A percentile compares a stretch with the other conserved stretches of the same genome.
Conservation (phyloP, 2,329 filamentous ascomycete genomes). For the Beauveria scarabaeidicola region DNA sequence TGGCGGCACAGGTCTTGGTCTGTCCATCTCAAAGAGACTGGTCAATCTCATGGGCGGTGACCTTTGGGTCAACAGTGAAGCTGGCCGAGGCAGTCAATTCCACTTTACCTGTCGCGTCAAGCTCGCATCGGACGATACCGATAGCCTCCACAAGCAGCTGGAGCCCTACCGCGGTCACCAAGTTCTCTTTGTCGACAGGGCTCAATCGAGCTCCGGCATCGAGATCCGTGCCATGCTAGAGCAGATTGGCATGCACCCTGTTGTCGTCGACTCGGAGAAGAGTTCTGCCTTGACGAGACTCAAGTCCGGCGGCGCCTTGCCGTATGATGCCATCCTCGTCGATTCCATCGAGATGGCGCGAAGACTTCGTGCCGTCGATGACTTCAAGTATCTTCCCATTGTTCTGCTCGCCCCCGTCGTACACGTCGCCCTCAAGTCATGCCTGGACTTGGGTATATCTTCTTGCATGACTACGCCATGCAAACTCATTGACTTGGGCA, state of each 20-base stretch:
- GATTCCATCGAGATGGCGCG: constrained; percentile 90
- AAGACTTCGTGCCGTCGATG: constrained; percentile 74
- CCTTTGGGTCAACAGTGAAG: constrained; percentile 91
- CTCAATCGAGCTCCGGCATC: constrained; percentile 66
- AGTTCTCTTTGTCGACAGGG: constrained; percentile 90
- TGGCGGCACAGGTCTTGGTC: constrained; percentile 83
- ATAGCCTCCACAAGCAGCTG: constrained; percentile 72
- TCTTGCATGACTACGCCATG: constrained; percentile 99
- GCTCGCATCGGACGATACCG: constrained; percentile 69
- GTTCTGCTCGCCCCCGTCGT: constrained; percentile 85
- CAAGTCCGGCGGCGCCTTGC: constrained; percentile 48
- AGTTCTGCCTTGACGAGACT: constrained; percentile 49
- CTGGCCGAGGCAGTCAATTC: constrained; percentile 86
- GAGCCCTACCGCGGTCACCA: constrained; percentile 87
- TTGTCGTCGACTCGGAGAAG: constrained; percentile 74
- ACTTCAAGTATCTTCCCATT: constrained; percentile 96
- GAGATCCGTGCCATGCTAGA: constrained; percentile 72
- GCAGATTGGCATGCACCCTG: constrained; percentile 69
- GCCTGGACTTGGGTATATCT: constrained; percentile 90
- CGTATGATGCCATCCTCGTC: constrained; percentile 92
- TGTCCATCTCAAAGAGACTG: constrained; percentile 90
- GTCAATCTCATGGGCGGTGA: constrained; percentile 95
- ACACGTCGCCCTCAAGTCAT: constrained; percentile 86
- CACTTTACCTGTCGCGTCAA: constrained; percentile 93
- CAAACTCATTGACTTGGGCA: constrained; percentile 85